Conservation (phyloP, 2,329 filamentous ascomycete species). For the Exophiala sp. region DNA sequence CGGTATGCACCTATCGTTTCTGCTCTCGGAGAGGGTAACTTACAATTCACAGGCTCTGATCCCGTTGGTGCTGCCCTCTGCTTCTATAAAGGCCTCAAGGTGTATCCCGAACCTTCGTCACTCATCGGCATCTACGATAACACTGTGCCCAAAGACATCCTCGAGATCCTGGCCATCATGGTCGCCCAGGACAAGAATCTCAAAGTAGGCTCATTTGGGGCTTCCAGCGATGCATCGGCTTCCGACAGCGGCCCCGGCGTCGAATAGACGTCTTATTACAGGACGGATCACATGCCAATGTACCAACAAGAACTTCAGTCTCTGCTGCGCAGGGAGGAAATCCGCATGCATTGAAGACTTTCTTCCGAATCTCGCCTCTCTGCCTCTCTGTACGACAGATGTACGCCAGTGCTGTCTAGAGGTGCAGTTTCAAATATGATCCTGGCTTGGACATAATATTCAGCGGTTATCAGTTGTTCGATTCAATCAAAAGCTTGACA, state of each 20-base stretch:
- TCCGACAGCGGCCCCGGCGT: slow-evolving; percentile 28
- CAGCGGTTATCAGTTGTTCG: slow-evolving; percentile 8
- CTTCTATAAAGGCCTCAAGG: slow-evolving; percentile 98
- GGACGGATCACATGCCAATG: slow-evolving; percentile 3
- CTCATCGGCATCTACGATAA: slow-evolving; percentile 97
- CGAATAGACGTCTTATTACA: slow-evolving; percentile 17
- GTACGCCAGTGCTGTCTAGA: slow-evolving; percentile 21
- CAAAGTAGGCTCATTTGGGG: slow-evolving; percentile 47
- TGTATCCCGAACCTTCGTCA: slow-evolving; percentile 89
- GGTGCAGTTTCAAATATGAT: slow-evolving; percentile 10
- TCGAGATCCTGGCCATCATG: slow-evolving; percentile 96
- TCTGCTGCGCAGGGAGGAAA: neutral
- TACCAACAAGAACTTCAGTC: slow-evolving; percentile 17
- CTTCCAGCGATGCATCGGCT: slow-evolving; percentile 20
- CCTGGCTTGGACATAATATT: slow-evolving; percentile 20
- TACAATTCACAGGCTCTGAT: slow-evolving; percentile 34
- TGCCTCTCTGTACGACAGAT: slow-evolving; percentile 26
- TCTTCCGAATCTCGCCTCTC: slow-evolving; percentile 23
- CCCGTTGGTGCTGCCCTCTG: slow-evolving; percentile 77
- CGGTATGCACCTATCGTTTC: slow-evolving; percentile 50
- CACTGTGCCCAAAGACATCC: slow-evolving; percentile 93
- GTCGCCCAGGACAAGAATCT: slow-evolving; percentile 81
- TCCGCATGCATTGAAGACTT: slow-evolving; percentile 1
- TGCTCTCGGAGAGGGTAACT: slow-evolving; percentile 8
- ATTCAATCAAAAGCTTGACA: slow-evolving; percentile 10